Evolutionary conservation across 805 yeast genomes (phyloP).

Genomic region (Yarrowia phangngaensis): DNA sequence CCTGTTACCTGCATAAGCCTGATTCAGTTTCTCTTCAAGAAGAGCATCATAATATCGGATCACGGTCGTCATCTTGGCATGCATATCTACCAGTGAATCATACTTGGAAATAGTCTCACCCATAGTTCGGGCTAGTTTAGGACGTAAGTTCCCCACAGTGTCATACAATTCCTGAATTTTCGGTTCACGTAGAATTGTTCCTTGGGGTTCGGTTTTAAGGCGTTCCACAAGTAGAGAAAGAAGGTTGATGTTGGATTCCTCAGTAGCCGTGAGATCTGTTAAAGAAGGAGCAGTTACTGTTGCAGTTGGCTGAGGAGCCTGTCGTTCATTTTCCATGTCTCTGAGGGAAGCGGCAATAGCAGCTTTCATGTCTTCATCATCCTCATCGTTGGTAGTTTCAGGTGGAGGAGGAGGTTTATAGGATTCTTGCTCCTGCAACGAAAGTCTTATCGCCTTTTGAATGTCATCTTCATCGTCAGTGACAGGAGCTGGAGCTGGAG

Average conservation of each 20-base stretch:
- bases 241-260: constrained; percentile 64
- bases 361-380: constrained; percentile 84
- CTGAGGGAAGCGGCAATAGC: constrained; percentile 89
- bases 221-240: constrained; percentile 65
- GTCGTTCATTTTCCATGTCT: constrained; percentile 52
- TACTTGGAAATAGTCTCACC: constrained; percentile 57
- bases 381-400: constrained; percentile 48
- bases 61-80: constrained; percentile 71
- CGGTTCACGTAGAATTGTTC: constrained; percentile 46
- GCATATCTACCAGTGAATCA: constrained; percentile 66
- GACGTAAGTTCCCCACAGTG: constrained; percentile 58
- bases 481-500: constrained; percentile 30
- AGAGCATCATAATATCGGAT: constrained; percentile 71
- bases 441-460: constrained; percentile 70
- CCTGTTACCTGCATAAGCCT: constrained; percentile 36
- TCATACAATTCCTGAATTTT: constrained; percentile 56
- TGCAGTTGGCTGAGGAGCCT: constrained; percentile 3
- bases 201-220: constrained; percentile 47
- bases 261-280: constrained; percentile 51
- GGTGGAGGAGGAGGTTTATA: constrained; percentile 36
- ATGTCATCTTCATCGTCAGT: constrained; percentile 70
- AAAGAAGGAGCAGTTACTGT: constrained; percentile 13
- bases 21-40: constrained; percentile 54
- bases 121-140: constrained; percentile 62
- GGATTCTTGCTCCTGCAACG: constrained; percentile 52